Base-by-base conservation (phyloP, 345 rosid species). In the Lagerstroemia speciosa region DNA sequence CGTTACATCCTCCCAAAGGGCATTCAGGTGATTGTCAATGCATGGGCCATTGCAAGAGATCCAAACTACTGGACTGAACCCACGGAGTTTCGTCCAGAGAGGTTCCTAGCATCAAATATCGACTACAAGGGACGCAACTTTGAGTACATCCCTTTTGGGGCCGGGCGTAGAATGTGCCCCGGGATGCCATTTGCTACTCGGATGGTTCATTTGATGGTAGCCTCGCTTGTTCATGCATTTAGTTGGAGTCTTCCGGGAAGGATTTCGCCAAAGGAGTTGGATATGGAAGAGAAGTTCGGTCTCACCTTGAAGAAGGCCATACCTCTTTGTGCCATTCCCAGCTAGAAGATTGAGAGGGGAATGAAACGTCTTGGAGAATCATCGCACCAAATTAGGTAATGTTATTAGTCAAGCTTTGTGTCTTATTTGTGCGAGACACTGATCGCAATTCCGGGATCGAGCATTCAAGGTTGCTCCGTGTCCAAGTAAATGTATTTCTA, bases 151-250 rank as follows among this genome's bases (percentile, higher is more conserved):
- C 78, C 74, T 0, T 75, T 75, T 9, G 82, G 82, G 3, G 72
- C 79, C 0, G 79, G 82, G 6, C 62, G 79, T 37, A 70, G 82
- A 65, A 75, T 72, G 7, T 79, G 77, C 45, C 79, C 79, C 0
- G 77, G 79, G 12, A 52, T 73, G 75, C 68, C 72, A 5, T 45
- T 79, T 2, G 82, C 66, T 0, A 1, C 22, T 6, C 61, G 72
- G 34, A 79, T 73, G 77, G 50, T 79, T 67, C 73, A 67, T 32
- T 43, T 75, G 26, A 64, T 67, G 65, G 46, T 75, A 50, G 82
- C 67, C 48, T 72, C 77, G 20, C 73, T 79, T 2, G 8, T 79
- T 26, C 77, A 66, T 31, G 55, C 71, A 15, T 76, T 67, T 40
- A 32, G 71, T 14, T 79, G 79, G 82, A 73, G 72, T 22, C 69